Base-by-base conservation (phyloP, 495 filamentous ascomycete genomes). In the Penicillium soppii region DNA sequence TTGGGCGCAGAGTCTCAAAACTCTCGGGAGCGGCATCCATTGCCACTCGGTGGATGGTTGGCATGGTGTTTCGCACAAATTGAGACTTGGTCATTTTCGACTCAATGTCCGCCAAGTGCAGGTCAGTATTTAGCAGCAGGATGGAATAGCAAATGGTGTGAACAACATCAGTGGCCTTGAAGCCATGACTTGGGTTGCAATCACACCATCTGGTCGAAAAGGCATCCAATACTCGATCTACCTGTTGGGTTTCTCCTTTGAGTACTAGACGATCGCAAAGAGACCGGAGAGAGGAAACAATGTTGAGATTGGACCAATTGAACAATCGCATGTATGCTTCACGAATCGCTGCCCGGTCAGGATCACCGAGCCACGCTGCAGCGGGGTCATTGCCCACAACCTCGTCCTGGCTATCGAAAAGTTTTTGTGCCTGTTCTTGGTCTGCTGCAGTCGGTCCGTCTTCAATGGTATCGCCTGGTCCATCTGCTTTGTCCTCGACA, bases 111-210 rank as follows among this genome's bases (percentile, higher is more conserved):
- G 92, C 91, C 53, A 96, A 70, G 61, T 99, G 92, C 35, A 99
- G 76, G 72, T 99, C 94, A 47, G 94, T 97, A 61, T 99, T 99
- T 45, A 99, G 78, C 23, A 99, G 77, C 45, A 99, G 83, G 44
- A 99, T 78, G 4, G 94, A 97, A 67, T 97, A 99, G 63, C 89
- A 92, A 52, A 99, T 92, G 7, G 95, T 97, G 62, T 97, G 92
- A 10, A 99, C 91, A 42, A 99, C 87, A 69, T 97, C 91, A 51
- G 73, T 78, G 37, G 84, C 82, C 66, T 94, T 97, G 80, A 97
- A 99, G 30, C 92, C 92, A 67, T 97, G 91, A 40, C 84, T 90
- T 2, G 88, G 84, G 65, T 99, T 99, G 71, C 92, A 97, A 59
- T 88, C 82, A 65, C 91, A 97, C 94, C 95, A 97, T 38, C 92